These are phyloP conservation scores for Penicillium concentricum DNA, from an alignment of 2,329 filamentous ascomycete species.

Conservation along the genomic window DNA sequence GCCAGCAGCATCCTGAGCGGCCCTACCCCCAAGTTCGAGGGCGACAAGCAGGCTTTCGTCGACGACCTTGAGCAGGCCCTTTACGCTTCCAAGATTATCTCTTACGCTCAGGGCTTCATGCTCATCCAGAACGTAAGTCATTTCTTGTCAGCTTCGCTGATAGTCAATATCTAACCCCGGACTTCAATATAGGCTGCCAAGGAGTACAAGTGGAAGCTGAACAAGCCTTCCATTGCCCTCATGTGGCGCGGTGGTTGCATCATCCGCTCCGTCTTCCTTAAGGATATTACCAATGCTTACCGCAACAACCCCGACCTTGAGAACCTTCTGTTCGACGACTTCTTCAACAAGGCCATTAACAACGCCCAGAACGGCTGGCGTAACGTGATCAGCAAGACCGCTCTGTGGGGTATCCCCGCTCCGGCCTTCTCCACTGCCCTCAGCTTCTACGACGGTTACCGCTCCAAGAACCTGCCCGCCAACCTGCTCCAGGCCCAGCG, in stretches of 20 bases:
- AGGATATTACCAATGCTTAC: conserved; percentile 98
- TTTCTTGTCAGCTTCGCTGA: neutral
- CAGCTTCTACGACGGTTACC: conserved; percentile 98
- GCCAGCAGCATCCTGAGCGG: conserved; percentile 78
- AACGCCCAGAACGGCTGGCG: conserved; percentile 90
- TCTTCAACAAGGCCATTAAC: conserved; percentile 99
- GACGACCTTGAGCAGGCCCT: conserved; percentile 97
- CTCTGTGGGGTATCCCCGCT: conserved; percentile 90
- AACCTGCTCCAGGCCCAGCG: conserved; percentile 98
- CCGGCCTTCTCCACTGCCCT: conserved; percentile 96
- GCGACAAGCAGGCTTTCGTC: conserved; percentile 90
- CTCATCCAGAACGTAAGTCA: conserved; percentile 88
- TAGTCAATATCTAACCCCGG: neutral
- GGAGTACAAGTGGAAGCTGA: conserved; percentile 97
- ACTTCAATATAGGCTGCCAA: conserved; percentile 69
- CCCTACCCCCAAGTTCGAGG: conserved; percentile 76
- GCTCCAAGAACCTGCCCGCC: conserved; percentile 93
- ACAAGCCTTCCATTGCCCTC: conserved; percentile 99
- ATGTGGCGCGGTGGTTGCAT: conserved; percentile 99
- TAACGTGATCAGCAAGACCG: conserved; percentile 86
- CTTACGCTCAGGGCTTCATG: conserved; percentile 99
- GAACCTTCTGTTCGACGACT: conserved; percentile 98
- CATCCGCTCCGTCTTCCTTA: conserved; percentile 99
- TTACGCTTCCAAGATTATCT: conserved; percentile 99
- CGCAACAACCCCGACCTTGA: conserved; percentile 90